Conservation (phyloP, 768 basidiomycete genomes). For the Lactarius tabidus region DNA sequence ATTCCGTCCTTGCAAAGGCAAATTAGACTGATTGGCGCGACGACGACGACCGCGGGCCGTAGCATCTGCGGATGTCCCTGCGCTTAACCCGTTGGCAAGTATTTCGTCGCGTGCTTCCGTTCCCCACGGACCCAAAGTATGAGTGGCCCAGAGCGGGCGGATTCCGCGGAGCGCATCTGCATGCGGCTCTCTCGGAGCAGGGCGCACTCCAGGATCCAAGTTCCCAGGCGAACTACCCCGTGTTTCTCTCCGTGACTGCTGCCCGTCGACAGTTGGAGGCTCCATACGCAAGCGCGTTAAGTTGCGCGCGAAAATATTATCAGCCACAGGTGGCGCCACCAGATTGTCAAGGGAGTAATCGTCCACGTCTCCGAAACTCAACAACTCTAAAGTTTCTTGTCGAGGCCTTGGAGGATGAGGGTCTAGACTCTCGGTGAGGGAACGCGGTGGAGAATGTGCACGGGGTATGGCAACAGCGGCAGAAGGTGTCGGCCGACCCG, state of each 20-base stretch:
- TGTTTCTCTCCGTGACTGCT: slow-evolving; percentile 10
- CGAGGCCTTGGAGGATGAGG: slow-evolving; percentile 3
- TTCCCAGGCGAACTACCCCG: slow-evolving; percentile 5
- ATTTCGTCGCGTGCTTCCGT: slow-evolving; percentile 7
- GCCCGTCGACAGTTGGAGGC: slow-evolving; percentile 5
- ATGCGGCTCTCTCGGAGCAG: slow-evolving; percentile 14
- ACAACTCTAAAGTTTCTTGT: slow-evolving; percentile 1
- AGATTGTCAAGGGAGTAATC: slow-evolving; percentile 8
- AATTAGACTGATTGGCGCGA: slow-evolving; percentile 16
- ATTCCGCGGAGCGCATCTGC: slow-evolving; percentile 17
- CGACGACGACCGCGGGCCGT: slow-evolving; percentile 15
- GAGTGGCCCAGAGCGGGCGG: slow-evolving; percentile 18
- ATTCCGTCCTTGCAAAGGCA: slow-evolving; percentile 18
- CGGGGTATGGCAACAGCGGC: slow-evolving; percentile 17
- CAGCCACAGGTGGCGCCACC: background rate
- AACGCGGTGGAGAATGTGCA: slow-evolving; percentile 15
- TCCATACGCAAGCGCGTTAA: slow-evolving; percentile 16
- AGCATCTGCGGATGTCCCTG: background rate
- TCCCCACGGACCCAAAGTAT: slow-evolving; percentile 14
- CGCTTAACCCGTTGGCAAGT: background rate
- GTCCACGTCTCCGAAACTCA: slow-evolving; percentile 13
- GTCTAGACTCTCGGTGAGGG: slow-evolving; percentile 11
- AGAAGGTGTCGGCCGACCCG: slow-evolving; percentile 4
- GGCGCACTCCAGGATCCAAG: slow-evolving; percentile 8
- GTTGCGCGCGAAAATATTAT: slow-evolving; percentile 4